phyloP scores from a whole-genome alignment of 352 stramenopile species.

The Globisporangium camurandrum region DNA sequence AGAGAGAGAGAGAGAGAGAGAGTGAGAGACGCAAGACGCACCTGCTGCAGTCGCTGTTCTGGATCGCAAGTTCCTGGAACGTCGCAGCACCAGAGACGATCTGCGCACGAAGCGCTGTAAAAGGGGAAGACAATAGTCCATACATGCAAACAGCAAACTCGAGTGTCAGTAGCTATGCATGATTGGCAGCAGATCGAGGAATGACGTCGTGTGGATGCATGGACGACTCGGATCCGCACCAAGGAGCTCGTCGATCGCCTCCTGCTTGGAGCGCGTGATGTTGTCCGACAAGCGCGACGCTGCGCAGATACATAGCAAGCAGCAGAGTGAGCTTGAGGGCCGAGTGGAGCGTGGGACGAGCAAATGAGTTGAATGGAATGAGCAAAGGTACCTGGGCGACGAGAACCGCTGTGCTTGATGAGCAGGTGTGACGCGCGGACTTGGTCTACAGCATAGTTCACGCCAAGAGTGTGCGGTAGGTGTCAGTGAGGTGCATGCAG shows the following conservation, averaged over 20 bases:
- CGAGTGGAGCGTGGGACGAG: conserved; percentile 13
- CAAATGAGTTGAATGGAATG: background rate
- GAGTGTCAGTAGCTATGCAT: background rate
- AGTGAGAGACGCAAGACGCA: conserved; percentile 1
- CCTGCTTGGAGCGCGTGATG: conserved; percentile 88
- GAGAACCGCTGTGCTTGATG: conserved; percentile 92
- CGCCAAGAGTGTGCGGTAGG: background rate
- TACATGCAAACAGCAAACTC: background rate
- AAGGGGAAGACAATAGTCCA: background rate
- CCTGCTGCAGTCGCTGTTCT: conserved; percentile 83
- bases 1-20: background rate
- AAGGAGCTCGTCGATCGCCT: conserved; percentile 84
- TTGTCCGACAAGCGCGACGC: conserved; percentile 84
- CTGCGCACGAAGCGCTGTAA: conserved; percentile 56
- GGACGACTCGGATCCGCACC: too few species aligned
- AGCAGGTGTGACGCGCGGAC: conserved; percentile 88
- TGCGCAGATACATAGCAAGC: conserved; percentile 8
- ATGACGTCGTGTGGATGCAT: too few species aligned
- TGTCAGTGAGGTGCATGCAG: background rate
- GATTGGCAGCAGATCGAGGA: too few species aligned
- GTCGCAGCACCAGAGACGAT: conserved; percentile 74
- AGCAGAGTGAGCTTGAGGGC: conserved; percentile 1
- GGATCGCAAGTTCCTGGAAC: conserved; percentile 69
- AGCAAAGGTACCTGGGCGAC: conserved; percentile 44
- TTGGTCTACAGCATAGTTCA: conserved; percentile 31